Evolutionary conservation across 371 early-diverging fungal genomes (phyloP), one percentile per base, ranked within the genome.

Genomic region (Haplosporangium sp.): DNA sequence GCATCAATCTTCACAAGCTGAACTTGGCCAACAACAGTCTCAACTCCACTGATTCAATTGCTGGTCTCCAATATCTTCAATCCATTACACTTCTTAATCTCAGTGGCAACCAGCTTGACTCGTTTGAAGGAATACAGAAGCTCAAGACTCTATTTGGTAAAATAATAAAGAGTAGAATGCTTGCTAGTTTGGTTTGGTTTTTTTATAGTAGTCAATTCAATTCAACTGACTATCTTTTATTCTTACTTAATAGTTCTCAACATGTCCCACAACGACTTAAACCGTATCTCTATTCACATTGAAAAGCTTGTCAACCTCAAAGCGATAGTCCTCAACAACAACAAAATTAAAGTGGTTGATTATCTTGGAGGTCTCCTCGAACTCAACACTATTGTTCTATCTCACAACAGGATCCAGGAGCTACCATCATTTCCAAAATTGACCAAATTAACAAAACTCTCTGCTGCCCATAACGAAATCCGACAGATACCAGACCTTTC

Each of bases 281-380:
- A 82, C 37, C 84, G 88, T 38, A 89, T 96, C 58, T 89, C 92
- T 44, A 77, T 77, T 17, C 86, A 90, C 67, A 72, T 92, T n/a
- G 74, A 84, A 8, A 85, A 83, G 19, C 86, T 92, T 37, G 85
- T 71, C n/a, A 77, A 87, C 42, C 85, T 96, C 34, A 94, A 93
- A 67, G 96, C 96, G 5, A 83, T 96, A n/a, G 92, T 96, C 50
- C 85, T 95, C 37, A 94, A 92, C 73, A 85, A 95, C 79, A 96
- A 96, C 83, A 61, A 86, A 52, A 87, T 96, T 58, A 82, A 85
- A 37, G 76, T 81, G 55, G 86, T 94, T 53, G 93, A 94, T 40
- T 87, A 93, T 67, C 48, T 96, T 20, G 85, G 85, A 11, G 67
- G 81, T 2, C 79, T 95, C 53, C 67, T 72, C 1, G 82, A 92